phyloP scores from a whole-genome alignment of 2,329 filamentous ascomycete genomes.

The Pseudopithomyces maydicus region DNA sequence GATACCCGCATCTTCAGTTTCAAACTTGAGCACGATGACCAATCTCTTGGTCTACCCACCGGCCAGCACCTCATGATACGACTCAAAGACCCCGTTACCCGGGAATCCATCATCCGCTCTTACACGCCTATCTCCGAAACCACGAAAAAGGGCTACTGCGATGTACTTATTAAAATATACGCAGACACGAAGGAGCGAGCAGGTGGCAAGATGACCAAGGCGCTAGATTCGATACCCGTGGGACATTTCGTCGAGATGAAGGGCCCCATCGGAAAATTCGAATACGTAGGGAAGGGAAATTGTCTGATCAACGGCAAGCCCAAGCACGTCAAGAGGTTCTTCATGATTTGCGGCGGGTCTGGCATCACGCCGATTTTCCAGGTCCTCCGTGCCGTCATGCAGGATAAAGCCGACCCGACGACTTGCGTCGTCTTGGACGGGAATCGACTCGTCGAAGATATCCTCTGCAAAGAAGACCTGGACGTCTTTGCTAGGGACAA shows the following conservation, averaged over 20 bases:
- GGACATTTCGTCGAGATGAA: constrained; percentile 83
- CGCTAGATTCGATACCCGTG: constrained; percentile 72
- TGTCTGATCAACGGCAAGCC: constrained; percentile 65
- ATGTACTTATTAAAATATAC: constrained; percentile 86
- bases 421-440: constrained; percentile 76
- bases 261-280: constrained; percentile 84
- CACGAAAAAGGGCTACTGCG: constrained; percentile 65
- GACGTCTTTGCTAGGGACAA: constrained; percentile 65
- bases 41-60: constrained; percentile 76
- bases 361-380: constrained; percentile 93
- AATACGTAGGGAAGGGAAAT: constrained; percentile 71
- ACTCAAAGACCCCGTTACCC: constrained; percentile 71
- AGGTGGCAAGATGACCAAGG: constrained; percentile 82
- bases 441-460: constrained; percentile 78
- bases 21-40: constrained; percentile 71
- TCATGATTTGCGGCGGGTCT: constrained; percentile 88
- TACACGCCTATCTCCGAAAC: constrained; percentile 83
- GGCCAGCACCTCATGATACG: constrained; percentile 89
- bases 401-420: constrained; percentile 67
- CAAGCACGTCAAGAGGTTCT: constrained; percentile 67
- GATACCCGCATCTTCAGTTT: constrained; percentile 86
- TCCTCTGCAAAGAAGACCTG: constrained; percentile 77
- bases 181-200: constrained; percentile 60
- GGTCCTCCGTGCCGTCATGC: constrained; percentile 75
- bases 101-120: constrained; percentile 77